Base-by-base conservation (phyloP, 2,329 filamentous ascomycete species). In the Byssoonygena ceratinophila region DNA sequence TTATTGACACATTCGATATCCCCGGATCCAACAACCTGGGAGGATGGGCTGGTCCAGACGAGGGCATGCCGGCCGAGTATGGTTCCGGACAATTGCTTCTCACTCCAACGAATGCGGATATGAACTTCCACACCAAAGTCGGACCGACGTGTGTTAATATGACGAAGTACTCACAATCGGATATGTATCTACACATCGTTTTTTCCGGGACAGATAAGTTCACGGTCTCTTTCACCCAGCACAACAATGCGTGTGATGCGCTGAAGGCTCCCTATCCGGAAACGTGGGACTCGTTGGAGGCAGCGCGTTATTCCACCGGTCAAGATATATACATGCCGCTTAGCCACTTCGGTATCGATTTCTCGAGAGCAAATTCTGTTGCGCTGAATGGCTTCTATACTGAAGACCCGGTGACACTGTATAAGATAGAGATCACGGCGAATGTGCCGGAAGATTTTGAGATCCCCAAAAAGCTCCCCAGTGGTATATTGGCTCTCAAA, bases 211-310 rank as follows among this genome's bases (percentile, higher is more conserved):
- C 74, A 60, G 78, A 74, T 57, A 76, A 77, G 23, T 86, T 85
- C 65, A 80, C 76, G 5, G 70, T 85, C 43, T 75, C 82, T 1
- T 64, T 86, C 47, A 81, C 83, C 59, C 81, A 85, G 66, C 78
- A 84, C 67, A 86, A 86, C 59, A 68, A 70, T 18, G 66, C 73
- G 16, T 85, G 83, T 62, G 73, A 80, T 61, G 67, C 74, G 4
- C 61, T 64, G 16, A 70, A 78, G 23, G 73, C 73, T 16, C 82
- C 83, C 0, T 84, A 76, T 60, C 82, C 82, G 0, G 80, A 79
- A 62, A 84, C 82, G 0, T 82, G 81, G 74, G 82, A 85, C 63
- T 82, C 79, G 0, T 70, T 84, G 16, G 81, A 85, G 63, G 81
- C 81, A 1, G 69, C 73, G 3, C 75, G 81, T 41, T 85, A 86